Base-by-base conservation (phyloP, 345 rosid genomes). In the Aquilaria malaccensis region DNA sequence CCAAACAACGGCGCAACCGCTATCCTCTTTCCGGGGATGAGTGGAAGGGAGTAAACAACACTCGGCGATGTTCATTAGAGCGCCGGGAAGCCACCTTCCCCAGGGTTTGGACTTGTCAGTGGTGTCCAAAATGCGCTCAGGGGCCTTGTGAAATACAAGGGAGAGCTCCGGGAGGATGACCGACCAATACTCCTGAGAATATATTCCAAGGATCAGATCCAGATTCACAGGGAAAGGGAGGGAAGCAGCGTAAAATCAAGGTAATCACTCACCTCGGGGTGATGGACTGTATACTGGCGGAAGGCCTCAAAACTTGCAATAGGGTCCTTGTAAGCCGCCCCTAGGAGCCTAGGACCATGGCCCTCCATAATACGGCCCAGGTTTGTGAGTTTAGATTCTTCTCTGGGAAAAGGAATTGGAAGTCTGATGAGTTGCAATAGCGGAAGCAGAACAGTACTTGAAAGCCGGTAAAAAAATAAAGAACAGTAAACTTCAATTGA, bases 71-170 rank as follows among this genome's bases (percentile, higher is more conserved):
- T 93, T 93, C 37, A 89, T 58, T 61, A 77, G 81, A 0, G 94
- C 59, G 55, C 81, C 91, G 0, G 96, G 96, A 67, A 93, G 85
- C 96, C 98, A 93, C 13, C 77, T 72, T 65, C 97, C 91, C 22
- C 65, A 75, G 13, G 54, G 83, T 62, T 70, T 85, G 33, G 83
- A 81, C 61, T 75, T 70, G 62, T 85, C 81, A 3, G 47, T 55
- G 30, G 77, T 74, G 56, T 87, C 89, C n/a, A 89, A 76, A 59
- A 89, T 89, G 72, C 88, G 80, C 33, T 70, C 83, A 2, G 98
- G 97, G 9, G 77, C 68, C 69, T 74, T 60, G 30, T 2, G 81
- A 73, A 84, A 89, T 59, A 52, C 67, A 59, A 93, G 62, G 9
- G 91, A 77, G 47, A 89, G 81, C 81, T 93, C 96, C 62, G 84